A percentile compares a stretch with the other conserved stretches of the same genome.
phyloP scores from a whole-genome alignment of 2,329 filamentous ascomycete species.

The Aspergillus hortae region DNA sequence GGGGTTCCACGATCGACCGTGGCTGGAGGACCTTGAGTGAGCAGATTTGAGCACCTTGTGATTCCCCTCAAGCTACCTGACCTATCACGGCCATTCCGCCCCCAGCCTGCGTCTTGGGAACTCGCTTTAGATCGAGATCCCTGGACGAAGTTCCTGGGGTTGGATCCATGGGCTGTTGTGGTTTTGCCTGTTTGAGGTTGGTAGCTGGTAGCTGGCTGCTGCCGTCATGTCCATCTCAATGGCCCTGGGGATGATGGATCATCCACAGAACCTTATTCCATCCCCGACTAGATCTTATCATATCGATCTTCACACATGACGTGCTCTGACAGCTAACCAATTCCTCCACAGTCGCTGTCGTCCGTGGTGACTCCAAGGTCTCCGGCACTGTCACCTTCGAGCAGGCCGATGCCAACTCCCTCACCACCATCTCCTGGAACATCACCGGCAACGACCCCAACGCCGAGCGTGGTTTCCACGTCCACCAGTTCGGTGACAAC shows the following conservation, averaged over 20 bases:
- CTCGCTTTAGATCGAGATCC: neutral
- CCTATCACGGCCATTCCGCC: conserved; percentile 26
- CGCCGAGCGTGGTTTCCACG: conserved; percentile 95
- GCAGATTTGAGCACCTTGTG: conserved; percentile 44
- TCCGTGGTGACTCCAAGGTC: conserved; percentile 98
- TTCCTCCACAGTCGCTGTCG: conserved; percentile 70
- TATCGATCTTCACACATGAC: conserved; percentile 1
- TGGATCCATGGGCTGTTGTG: neutral
- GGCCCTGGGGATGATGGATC: neutral
- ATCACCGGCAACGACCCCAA: conserved; percentile 90
- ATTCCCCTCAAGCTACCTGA: conserved; percentile 12
- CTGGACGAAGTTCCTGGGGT: conserved; percentile 5
- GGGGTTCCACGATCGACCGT: conserved; percentile 27
- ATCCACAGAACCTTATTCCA: neutral
- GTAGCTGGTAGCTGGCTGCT: neutral
- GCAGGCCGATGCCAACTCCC: conserved; percentile 75
- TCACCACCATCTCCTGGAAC: conserved; percentile 87
- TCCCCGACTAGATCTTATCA: neutral
- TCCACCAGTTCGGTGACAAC: conserved; percentile 99
- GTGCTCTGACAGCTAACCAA: conserved; percentile 2
- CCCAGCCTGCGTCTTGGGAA: neutral
- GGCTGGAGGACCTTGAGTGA: conserved; percentile 35
- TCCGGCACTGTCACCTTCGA: conserved; percentile 91
- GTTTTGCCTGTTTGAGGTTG: conserved; percentile 6
- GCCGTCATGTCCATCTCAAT: neutral